Evolutionary conservation across 176 grass and related monocot genomes (phyloP), one percentile per base, ranked within the genome.

Genomic region (Saccharum spontaneum): DNA sequence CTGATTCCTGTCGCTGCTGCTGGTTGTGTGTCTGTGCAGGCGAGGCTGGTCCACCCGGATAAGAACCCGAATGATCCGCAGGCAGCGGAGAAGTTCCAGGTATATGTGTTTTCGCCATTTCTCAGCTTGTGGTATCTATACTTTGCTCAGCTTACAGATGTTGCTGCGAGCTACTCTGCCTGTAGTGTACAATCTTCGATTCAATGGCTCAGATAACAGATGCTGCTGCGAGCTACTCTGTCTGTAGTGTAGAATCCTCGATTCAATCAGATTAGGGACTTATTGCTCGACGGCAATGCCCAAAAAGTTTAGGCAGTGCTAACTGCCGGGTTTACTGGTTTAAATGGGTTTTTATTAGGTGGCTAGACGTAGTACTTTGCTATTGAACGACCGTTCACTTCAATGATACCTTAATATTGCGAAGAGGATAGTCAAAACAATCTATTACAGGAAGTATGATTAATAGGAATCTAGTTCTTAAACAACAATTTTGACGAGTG

Each of bases 11-110:
- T 59, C 10, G 36, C 50, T 50, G 16, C 4, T 78, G 30, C 12
- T 83, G 33, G 0, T 68, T 75, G 71, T 75, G 71, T 72, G 1
- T 40, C 45, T 75, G 59, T 87, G 66, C 88, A 98, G 97, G 93
- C 93, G 76, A 92, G 91, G 40, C 97, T 92, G 82, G 97, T 95
- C 26, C 97, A 98, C 83, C 97, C 97, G 16, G 93, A 98, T 79
- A 98, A 98, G 87, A 98, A 98, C 60, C 93, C 86, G 17, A 94
- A 98, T 80, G 91, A 98, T 81, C 97, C 93, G 4, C 78, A 87
- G 57, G 93, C 97, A 16, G 93, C 91, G 10, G 91, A 78, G 84
- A 98, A 95, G 17, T 96, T 98, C 76, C 97, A 98, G 91, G 97
- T 75, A 85, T 71, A 77, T 54, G 52, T 86, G 16, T 20, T 76